Evolutionary conservation across 2,329 filamentous ascomycete genomes (phyloP), one percentile per base, ranked within the genome.

Genomic region (Plenodomus tracheiphilus): DNA sequence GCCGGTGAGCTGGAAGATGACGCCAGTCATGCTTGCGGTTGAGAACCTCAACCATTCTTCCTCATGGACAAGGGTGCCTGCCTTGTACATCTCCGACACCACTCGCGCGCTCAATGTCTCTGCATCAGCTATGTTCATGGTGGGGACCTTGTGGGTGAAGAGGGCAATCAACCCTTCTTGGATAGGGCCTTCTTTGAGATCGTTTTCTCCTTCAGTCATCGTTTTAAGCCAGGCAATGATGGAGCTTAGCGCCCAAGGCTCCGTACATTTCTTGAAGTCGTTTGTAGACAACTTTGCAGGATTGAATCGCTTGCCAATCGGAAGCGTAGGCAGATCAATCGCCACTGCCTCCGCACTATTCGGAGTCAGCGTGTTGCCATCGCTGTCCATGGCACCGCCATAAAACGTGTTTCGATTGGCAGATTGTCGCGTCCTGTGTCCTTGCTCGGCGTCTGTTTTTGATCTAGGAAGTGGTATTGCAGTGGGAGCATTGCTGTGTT

Each of bases 31-130:
- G 19, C 82, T 83, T 6, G 87, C 90, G 1, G 82, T 79, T 6
- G 90, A 88, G 67, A 97, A 92, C 68, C 95, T 97, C 58, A 99
- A 87, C 94, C 95, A 99, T 75, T 99, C 95, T 71, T 99, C 94
- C 28, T 97, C 93, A 13, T 87, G 86, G 4, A 95, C 78, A 25
- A 99, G 76, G 10, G 91, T 89, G 34, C 86, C 87, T 8, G 87
- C 85, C 19, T 83, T 81, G 57, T 93, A 83, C 89, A 99, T 94
- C 39, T 86, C 83, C 46, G 85, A 79, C 2, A 96, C 85, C 0
- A 96, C 89, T 35, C 84, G 85, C 49, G 84, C 82, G 53, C 89
- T 90, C 43, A 99, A 79, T 1, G 86, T 87, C 70, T 99, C 94
- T 0, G 94, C 94, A 77, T 99, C 95, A 5, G 93, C 92, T 36